These are phyloP conservation scores for Lasiodiplodia theobromae DNA, from an alignment of 2,329 filamentous ascomycete species.

Conservation along the genomic window DNA sequence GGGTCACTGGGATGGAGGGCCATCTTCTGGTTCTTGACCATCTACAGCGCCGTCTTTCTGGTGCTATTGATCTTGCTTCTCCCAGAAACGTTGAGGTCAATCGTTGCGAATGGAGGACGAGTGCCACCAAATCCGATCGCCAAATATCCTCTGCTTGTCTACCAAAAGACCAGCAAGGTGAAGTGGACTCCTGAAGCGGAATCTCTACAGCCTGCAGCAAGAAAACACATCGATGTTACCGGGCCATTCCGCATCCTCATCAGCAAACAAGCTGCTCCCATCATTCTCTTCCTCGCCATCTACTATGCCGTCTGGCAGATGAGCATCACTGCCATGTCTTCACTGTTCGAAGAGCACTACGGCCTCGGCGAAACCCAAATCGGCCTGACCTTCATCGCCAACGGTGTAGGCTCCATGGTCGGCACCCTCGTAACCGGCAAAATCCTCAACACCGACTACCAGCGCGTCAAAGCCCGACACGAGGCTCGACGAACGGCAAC, in stretches of 20 bases:
- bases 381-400: conserved; percentile 62
- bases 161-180: background rate
- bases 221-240: conserved; percentile 18
- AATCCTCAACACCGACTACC: conserved; percentile 61
- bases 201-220: background rate
- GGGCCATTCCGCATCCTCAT: conserved; percentile 24
- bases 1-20: conserved; percentile 58
- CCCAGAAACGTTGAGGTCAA: conserved; percentile 49
- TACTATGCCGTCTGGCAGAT: conserved; percentile 65
- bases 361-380: conserved; percentile 54
- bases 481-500: conserved; percentile 38
- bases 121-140: background rate
- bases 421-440: conserved; percentile 61
- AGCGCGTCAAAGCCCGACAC: conserved; percentile 49
- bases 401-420: conserved; percentile 63
- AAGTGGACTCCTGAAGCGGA: background rate
- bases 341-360: conserved; percentile 56
- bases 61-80: conserved; percentile 43
- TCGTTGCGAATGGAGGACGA: conserved; percentile 29
- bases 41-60: conserved; percentile 51
- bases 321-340: conserved; percentile 61
- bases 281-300: conserved; percentile 57
- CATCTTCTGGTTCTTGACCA: conserved; percentile 63
- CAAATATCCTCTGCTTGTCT: background rate
- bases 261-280: conserved; percentile 48